Evolutionary conservation across 257 asterid genomes (phyloP), one percentile per base, ranked within the genome.

Genomic region (Hygrophila difformis): DNA sequence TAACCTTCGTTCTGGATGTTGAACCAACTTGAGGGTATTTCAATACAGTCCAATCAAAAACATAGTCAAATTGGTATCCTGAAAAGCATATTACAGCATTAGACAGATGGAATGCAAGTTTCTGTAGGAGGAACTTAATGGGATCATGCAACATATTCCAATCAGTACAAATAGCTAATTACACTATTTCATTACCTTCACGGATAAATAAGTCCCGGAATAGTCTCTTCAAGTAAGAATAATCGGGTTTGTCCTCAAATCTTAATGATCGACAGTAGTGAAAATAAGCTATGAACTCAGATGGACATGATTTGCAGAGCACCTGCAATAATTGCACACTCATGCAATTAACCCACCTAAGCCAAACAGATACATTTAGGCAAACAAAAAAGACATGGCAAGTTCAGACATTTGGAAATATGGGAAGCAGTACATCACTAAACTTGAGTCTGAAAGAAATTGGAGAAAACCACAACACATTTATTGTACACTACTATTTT

Each of bases 171-270:
- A 18, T 37, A 33, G 3, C 12, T 33, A 9, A 9, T 4, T 2
- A 9, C 6, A 8, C 31, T 26, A 26, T 26, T 3, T 21, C 24
- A 55, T 36, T 71, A 87, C 97, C 97, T 81, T 83, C 97, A 18
- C 95, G 93, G 8, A 78, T 76, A 70, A 87, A 87, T 35, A 87
- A 74, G 61, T 87, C 97, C 24, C 92, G 71, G 66, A 87, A 87
- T 57, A 84, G 95, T 74, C 88, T 76, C 74, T 87, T 87, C 78
- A 83, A 66, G 73, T 87, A 83, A 37, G 94, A 80, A 63, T 83
- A 87, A 65, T 87, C 87, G 14, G 97, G 95, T 67, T 87, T 87
- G 76, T 83, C 95, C 66, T 87, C 97, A 61, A 87, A 84, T 41
- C 95, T 78, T 54, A 87, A 70, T 0, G 97, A 81, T 17, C 93